A percentile compares a stretch with the other conserved stretches of the same genome.
Evolutionary conservation across 83 land plant species (phyloP).

Genomic region (Picea abies): DNA sequence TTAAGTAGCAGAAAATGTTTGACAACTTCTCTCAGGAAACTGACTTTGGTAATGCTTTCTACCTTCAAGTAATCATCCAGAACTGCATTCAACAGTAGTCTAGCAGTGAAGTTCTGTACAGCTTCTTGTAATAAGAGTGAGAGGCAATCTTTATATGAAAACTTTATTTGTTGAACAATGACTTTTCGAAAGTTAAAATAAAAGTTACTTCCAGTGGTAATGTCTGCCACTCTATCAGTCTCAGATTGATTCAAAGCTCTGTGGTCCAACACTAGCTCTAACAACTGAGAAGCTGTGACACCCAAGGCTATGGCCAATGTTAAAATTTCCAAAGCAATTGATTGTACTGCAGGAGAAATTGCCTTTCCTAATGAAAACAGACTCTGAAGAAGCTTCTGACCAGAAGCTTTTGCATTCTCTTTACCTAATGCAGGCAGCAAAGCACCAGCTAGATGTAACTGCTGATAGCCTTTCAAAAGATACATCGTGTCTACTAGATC

Average conservation of each 20-base stretch:
- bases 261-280: constrained; percentile 33
- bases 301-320: constrained; percentile 35
- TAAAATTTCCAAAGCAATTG: constrained; percentile 36
- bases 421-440: constrained; percentile 38
- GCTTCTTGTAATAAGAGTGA: constrained; percentile 28
- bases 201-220: constrained; percentile 32
- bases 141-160: constrained; percentile 39
- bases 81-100: constrained; percentile 38
- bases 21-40: constrained; percentile 42
- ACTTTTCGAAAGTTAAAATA: constrained; percentile 44
- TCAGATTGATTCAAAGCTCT: not conserved
- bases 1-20: constrained; percentile 25
- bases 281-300: constrained; percentile 23
- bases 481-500: constrained; percentile 23
- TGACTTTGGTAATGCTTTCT: constrained; percentile 35
- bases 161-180: constrained; percentile 50
- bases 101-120: constrained; percentile 28
- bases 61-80: constrained; percentile 40
- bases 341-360: constrained; percentile 29
- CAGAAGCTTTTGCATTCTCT: constrained; percentile 21
- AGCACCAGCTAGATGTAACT: constrained; percentile 32
- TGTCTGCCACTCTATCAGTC: not conserved
- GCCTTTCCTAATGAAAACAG: constrained; percentile 21
- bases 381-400: constrained; percentile 29
- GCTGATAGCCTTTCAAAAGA: constrained; percentile 45